A percentile compares a stretch with the other conserved stretches of the same genome.
These are phyloP conservation scores for Pythium scleroteichum DNA, from an alignment of 352 stramenopile species.

Conservation along the genomic window DNA sequence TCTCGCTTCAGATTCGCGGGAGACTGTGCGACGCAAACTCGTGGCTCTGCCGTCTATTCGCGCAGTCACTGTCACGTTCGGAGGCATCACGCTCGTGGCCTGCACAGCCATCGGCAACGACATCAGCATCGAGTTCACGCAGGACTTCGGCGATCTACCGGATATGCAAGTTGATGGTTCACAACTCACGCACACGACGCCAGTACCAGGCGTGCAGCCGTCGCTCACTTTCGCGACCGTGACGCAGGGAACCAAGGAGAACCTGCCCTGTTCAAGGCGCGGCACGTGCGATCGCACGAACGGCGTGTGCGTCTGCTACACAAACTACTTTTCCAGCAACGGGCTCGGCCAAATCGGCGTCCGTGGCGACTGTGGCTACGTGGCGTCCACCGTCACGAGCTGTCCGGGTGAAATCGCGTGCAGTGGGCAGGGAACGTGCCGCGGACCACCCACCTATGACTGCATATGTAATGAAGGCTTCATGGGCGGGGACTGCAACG, in stretches of 20 bases:
- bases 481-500: conserved; percentile 67
- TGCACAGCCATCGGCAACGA: conserved; percentile 77
- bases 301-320: conserved; percentile 85
- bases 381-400: conserved; percentile 53
- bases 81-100: conserved; percentile 60
- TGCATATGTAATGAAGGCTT: conserved; percentile 83
- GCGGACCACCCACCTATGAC: conserved; percentile 70
- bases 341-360: conserved; percentile 77
- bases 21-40: conserved; percentile 52
- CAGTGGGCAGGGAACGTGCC: conserved; percentile 71
- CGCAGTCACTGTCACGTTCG: conserved; percentile 68
- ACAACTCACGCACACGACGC: conserved; percentile 49
- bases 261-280: conserved; percentile 80
- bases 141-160: conserved; percentile 73
- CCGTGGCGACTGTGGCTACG: conserved; percentile 91
- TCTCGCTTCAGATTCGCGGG: conserved; percentile 44
- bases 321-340: conserved; percentile 83
- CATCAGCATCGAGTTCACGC: conserved; percentile 75
- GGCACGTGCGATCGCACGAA: conserved; percentile 76
- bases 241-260: conserved; percentile 89
- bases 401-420: conserved; percentile 76
- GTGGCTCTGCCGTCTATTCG: conserved; percentile 60
- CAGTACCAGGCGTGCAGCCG: conserved; percentile 33
- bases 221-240: conserved; percentile 53
- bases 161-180: conserved; percentile 60